These are phyloP conservation scores for Gymnopus androsaceus DNA, from an alignment of 1,284 basidiomycete species.

Conservation along the genomic window DNA sequence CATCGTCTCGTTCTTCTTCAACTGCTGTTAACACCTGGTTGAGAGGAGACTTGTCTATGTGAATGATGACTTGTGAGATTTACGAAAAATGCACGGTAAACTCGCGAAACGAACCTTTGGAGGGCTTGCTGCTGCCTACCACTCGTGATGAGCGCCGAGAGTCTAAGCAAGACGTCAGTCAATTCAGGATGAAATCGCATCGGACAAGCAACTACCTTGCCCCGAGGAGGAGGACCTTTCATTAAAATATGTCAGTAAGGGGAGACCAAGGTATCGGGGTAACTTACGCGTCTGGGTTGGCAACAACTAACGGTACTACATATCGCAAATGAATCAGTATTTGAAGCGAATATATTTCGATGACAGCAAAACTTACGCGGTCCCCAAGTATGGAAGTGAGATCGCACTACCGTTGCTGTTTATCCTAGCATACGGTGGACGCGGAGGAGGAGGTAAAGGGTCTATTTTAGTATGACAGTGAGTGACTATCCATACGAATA, in stretches of 20 bases:
- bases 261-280: slow-evolving; percentile 24
- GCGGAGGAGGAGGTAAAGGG: slow-evolving; percentile 7
- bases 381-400: slow-evolving; percentile 45
- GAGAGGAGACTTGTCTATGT: slow-evolving; percentile 5
- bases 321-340: background rate
- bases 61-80: background rate
- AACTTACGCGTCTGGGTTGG: slow-evolving; percentile 42
- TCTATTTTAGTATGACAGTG: slow-evolving; percentile 1
- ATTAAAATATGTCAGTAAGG: background rate
- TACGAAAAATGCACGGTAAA: background rate
- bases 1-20: slow-evolving; percentile 4
- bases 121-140: background rate
- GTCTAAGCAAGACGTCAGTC: background rate
- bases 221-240: slow-evolving; percentile 7
- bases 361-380: slow-evolving; percentile 33
- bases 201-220: slow-evolving; percentile 4
- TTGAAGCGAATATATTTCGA: background rate
- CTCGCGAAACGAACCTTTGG: background rate
- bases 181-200: background rate
- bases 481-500: background rate
- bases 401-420: slow-evolving; percentile 37
- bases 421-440: slow-evolving; percentile 2
- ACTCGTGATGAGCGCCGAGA: slow-evolving; percentile 7
- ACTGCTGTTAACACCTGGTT: slow-evolving; percentile 7
- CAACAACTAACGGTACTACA: slow-evolving; percentile 39